Evolutionary conservation across 768 basidiomycete species (phyloP).

Genomic region (Saitozyma podzolica): DNA sequence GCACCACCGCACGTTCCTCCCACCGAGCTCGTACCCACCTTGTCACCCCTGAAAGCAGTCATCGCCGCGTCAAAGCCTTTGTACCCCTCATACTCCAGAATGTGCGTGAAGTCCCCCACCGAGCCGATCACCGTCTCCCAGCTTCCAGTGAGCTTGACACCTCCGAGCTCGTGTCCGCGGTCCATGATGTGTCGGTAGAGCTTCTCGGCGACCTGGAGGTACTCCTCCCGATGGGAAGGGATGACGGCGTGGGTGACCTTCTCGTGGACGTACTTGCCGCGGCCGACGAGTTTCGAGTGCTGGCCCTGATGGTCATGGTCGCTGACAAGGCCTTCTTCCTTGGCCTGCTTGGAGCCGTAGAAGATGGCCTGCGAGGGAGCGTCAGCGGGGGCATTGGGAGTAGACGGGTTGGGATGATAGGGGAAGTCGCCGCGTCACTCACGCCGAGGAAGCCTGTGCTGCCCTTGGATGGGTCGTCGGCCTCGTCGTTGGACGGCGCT

Average conservation of each 20-base stretch:
- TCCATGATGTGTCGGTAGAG: conserved; percentile 82
- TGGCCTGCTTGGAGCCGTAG: conserved; percentile 91
- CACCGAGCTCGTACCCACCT: conserved; percentile 57
- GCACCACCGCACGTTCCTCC: no score
- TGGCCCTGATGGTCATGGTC: conserved; percentile 61
- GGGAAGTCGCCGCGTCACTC: conserved; percentile 5
- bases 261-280: conserved; percentile 71
- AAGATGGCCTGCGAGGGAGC: conserved; percentile 57
- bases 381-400: neutral
- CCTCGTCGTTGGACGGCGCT: neutral
- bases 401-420: no score
- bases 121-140: conserved; percentile 91
- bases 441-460: conserved; percentile 30
- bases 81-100: conserved; percentile 93
- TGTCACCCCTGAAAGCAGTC: conserved; percentile 63
- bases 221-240: conserved; percentile 75
- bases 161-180: conserved; percentile 59
- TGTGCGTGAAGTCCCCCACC: conserved; percentile 63
- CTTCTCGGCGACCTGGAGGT: conserved; percentile 80
- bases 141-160: conserved; percentile 83
- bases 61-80: conserved; percentile 79
- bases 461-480: conserved; percentile 4
- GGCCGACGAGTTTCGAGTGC: conserved; percentile 82
- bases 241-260: conserved; percentile 70
- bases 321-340: conserved; percentile 62